A percentile compares a stretch with the other conserved stretches of the same genome.
These are phyloP conservation scores for Magnolia officinalis DNA, from an alignment of 164 flowering plant species.

Conservation along the genomic window DNA sequence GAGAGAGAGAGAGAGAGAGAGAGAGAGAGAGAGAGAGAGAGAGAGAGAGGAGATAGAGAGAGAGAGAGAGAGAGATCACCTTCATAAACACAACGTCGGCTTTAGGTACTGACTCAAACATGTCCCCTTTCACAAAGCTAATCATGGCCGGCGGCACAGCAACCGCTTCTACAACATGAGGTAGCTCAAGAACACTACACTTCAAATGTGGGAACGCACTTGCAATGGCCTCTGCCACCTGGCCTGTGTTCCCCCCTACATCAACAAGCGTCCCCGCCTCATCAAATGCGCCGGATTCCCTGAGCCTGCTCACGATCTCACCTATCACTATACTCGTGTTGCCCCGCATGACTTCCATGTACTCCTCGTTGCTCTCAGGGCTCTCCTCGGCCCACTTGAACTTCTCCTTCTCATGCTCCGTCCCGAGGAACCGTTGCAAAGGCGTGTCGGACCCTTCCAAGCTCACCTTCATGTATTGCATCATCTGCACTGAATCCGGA, in stretches of 20 bases:
- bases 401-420: not conserved
- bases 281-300: conserved; percentile 9
- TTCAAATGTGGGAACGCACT: conserved; percentile 21
- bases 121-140: not conserved
- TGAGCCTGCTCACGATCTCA: not conserved
- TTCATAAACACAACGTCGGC: not conserved
- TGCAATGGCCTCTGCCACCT: conserved; percentile 22
- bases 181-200: not conserved
- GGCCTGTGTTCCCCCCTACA: conserved; percentile 41
- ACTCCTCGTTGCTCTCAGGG: not conserved
- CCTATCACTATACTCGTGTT: not conserved
- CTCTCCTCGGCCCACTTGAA: not conserved
- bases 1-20: not conserved
- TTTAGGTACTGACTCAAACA: not conserved
- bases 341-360: conserved; percentile 1
- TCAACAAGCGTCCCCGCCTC: conserved; percentile 33
- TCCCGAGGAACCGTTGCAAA: not conserved
- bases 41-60: not conserved
- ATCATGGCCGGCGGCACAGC: not conserved
- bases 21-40: not conserved
- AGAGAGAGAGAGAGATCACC: not conserved
- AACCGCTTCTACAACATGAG: not conserved
- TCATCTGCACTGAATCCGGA: not conserved
- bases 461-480: not conserved
- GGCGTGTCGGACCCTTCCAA: not conserved